Base-by-base conservation (phyloP, 495 filamentous ascomycete species). In the Lasiosphaeris hirsuta region DNA sequence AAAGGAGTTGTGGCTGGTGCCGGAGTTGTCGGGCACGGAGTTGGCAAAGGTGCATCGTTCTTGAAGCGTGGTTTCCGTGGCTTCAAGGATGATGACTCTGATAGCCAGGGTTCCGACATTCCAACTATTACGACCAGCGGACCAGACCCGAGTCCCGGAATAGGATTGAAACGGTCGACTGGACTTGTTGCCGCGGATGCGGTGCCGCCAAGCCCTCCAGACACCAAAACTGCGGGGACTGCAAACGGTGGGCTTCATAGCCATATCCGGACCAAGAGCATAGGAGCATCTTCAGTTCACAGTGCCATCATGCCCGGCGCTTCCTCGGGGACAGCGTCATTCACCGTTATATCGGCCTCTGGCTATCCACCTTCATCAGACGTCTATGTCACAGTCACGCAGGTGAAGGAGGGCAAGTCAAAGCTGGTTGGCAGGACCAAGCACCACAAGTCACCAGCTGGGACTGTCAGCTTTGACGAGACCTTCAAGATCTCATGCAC, bases 361-460 rank as follows among this genome's bases (percentile, higher is more conserved):
- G 92, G 90, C 33, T 99, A 84, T 75, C 88, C 91, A 6, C 68
- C 83, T 4, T 82, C 81, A 8, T 78, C 90, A n/a, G 90, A 96
- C 65, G 75, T 97, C 38, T 90, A 91, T 63, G 84, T 97, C 40
- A 75, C 82, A 53, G 73, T 97, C 61, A 83, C 83, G 63, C 83
- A 88, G 51, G 56, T 88, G 19, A 60, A 58, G 43, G 73, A 78
- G 0, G 58, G 80, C 45, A 92, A 91, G 73, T 69, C 78, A 9
- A 96, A 93, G 73, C 81, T 87, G 43, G 79, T 96, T 54, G 83
- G 89, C 75, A 97, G 97, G 75, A 93, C 88, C 14, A 96, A 96
- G 70, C 81, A 85, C 60, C 78, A 79, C 63, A 96, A 96, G 71
- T 77, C 82, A 9, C 70, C 80, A 19, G 74, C 69, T 15, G 85